These are phyloP conservation scores for Aspergillus conjunctus DNA, from an alignment of 495 filamentous ascomycete species.

Conservation along the genomic window DNA sequence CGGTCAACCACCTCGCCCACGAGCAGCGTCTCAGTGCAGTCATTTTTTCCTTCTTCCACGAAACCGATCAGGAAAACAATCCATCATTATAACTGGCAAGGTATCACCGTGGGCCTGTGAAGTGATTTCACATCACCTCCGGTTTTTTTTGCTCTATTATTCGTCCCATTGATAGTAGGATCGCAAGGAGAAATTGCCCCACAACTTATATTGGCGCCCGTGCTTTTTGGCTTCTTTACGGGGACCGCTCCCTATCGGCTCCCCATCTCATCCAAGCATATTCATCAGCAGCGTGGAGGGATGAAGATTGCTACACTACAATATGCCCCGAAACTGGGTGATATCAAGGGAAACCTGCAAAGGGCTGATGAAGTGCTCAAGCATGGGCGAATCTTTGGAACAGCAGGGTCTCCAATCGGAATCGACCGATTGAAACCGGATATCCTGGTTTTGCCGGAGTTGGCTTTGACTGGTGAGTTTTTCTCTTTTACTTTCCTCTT, in stretches of 20 bases:
- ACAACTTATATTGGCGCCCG: background rate
- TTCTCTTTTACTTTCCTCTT: constrained; percentile 11
- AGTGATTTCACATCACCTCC: background rate
- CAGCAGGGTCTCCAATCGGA: constrained; percentile 14
- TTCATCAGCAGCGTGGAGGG: constrained; percentile 12
- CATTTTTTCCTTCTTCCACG: background rate
- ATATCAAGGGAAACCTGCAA: constrained; percentile 73
- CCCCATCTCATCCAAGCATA: background rate
- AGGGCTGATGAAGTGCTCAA: constrained; percentile 72
- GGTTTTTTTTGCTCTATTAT: background rate
- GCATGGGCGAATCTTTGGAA: constrained; percentile 22
- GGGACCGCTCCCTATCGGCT: background rate
- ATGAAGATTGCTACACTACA: constrained; percentile 87
- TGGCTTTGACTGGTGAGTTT: constrained; percentile 80
- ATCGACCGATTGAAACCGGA: constrained; percentile 39
- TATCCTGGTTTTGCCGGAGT: constrained; percentile 80
- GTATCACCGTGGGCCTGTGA: background rate
- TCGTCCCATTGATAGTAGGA: background rate
- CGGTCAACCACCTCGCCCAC: too few species aligned
- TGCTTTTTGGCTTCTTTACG: background rate
- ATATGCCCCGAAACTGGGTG: constrained; percentile 72
- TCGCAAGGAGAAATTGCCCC: background rate
- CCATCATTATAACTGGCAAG: background rate
- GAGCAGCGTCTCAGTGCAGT: too few species aligned
- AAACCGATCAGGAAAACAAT: background rate